Evolutionary conservation across 352 stramenopile species (phyloP), one percentile per base, ranked within the genome.

Genomic region (Globisporangium irregulare): DNA sequence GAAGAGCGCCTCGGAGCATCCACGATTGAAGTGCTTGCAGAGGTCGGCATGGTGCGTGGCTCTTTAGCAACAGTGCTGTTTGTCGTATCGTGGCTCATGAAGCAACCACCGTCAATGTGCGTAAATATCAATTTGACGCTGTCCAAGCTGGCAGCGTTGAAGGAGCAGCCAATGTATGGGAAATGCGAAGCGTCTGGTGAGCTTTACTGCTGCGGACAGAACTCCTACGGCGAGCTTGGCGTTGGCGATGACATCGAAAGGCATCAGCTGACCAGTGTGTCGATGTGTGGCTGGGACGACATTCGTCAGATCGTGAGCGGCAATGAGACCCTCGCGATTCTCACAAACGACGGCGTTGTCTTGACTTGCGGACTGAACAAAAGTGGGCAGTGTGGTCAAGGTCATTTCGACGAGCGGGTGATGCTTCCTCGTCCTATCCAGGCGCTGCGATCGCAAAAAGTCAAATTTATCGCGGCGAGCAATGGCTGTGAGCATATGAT

Each of bases 401-500:
- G 89, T 1, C 84, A 95, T 69, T 94, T 93, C 71, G 87, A 96
- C 64, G 87, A 96, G 50, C 77, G 89, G 36, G 87, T 96, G 8
- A 94, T 95, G 84, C 78, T 93, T 29, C 80, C 93, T 6, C 77
- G 87, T 8, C 87, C 88, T 14, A 80, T 96, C 9, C 81, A 93
- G 64, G 82, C 86, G 34, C 64, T 96, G 46, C 83, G 87, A 9
- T 93, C 86, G 8, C 86, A 95, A 62, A 76, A 77, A 53, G 76
- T 96, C 51, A 92, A 91, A 50, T 90, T 84, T 59, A 83, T 95
- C 62, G 86, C 87, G n/a, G 88, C 89, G 2, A 93, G 85, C 72
- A 97, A 97, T 50, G 89, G 89, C 36, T 97, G 89, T 36, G 89
- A 97, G 70, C 89, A 97, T 63, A 86, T 95, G 76, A 93, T 97